Percentiles rank a stretch among this genome's conserved stretches.
Conservation (phyloP, 805 yeast genomes). For the Wickerhamiella occidentalis region DNA sequence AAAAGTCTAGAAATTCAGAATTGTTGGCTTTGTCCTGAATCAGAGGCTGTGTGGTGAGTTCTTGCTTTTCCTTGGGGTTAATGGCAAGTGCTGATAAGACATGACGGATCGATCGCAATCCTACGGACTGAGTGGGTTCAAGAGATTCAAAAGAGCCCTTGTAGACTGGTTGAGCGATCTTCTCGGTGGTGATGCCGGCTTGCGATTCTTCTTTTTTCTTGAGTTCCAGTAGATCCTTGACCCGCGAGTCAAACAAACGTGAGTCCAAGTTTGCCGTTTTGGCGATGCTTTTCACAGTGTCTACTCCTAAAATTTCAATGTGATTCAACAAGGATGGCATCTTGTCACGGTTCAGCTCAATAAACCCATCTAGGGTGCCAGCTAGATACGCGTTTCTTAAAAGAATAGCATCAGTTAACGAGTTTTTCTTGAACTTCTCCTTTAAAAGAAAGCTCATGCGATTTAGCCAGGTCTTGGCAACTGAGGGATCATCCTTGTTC, state of each 20-base stretch:
- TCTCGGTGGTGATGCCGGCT: not conserved
- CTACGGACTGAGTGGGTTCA: conserved; percentile 60
- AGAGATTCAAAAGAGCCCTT: conserved; percentile 45
- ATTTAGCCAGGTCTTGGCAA: conserved; percentile 35
- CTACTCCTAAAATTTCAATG: conserved; percentile 43
- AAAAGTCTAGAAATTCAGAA: conserved; percentile 42
- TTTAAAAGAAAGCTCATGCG: conserved; percentile 27
- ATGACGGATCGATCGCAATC: conserved; percentile 67
- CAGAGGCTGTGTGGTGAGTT: conserved; percentile 26
- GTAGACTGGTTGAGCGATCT: conserved; percentile 28
- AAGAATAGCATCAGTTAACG: conserved; percentile 49
- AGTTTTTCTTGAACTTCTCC: conserved; percentile 33
- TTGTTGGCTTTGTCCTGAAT: conserved; percentile 25
- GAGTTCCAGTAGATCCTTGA: conserved; percentile 3
- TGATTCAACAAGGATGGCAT: conserved; percentile 32
- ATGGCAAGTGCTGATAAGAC: conserved; percentile 44
- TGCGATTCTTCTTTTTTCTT: not conserved
- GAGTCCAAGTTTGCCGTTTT: conserved; percentile 27
- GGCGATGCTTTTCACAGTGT: conserved; percentile 30
- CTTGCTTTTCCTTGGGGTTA: conserved; percentile 21
- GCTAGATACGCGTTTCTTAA: conserved; percentile 34
- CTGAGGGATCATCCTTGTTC: conserved; percentile 32
- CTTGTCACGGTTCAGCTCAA: conserved; percentile 19
- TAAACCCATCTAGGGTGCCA: conserved; percentile 16
- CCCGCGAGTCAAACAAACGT: conserved; percentile 1